phyloP scores from a whole-genome alignment of 768 basidiomycete genomes.

The Phylloporus sp. region DNA sequence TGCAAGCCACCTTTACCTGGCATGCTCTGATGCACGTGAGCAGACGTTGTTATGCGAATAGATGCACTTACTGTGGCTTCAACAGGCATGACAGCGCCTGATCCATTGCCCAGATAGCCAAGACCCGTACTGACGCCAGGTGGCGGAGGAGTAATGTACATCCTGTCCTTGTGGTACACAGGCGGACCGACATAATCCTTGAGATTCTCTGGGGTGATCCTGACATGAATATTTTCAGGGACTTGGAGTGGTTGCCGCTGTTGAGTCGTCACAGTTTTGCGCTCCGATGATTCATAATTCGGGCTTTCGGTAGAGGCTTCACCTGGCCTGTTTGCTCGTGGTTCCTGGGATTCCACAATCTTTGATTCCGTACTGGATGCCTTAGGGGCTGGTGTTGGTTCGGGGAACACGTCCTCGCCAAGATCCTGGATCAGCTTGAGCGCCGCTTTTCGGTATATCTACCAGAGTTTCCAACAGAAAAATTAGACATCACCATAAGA shows the following conservation, averaged over 20 bases:
- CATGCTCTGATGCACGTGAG: slow-evolving; percentile 61
- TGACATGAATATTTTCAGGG: slow-evolving; percentile 73
- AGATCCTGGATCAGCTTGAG: slow-evolving; percentile 87
- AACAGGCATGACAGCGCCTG: slow-evolving; percentile 95
- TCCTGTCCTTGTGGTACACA: slow-evolving; percentile 89
- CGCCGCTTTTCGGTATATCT: slow-evolving; percentile 98
- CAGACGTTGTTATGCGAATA: not conserved
- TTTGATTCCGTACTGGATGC: slow-evolving; percentile 18
- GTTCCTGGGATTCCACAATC: slow-evolving; percentile 52
- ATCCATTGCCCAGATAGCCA: slow-evolving; percentile 95
- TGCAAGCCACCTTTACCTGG: slow-evolving; percentile 92
- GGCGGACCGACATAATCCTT: slow-evolving; percentile 97
- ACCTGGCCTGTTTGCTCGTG: slow-evolving; percentile 37
- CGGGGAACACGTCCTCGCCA: slow-evolving; percentile 82
- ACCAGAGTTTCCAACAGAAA: not conserved
- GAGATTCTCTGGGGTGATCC: slow-evolving; percentile 81
- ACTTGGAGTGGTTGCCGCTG: slow-evolving; percentile 78
- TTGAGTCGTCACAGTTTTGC: slow-evolving; percentile 66
- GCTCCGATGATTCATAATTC: slow-evolving; percentile 30
- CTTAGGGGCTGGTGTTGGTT: slow-evolving; percentile 42
- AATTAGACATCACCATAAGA: not conserved
- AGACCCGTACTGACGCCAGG: slow-evolving; percentile 93
- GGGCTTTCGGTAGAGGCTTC: slow-evolving; percentile 14
- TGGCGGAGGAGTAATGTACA: slow-evolving; percentile 79
- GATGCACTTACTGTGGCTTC: slow-evolving; percentile 74